Conservation (phyloP, 1,284 basidiomycete species). For the Malassezia restricta region DNA sequence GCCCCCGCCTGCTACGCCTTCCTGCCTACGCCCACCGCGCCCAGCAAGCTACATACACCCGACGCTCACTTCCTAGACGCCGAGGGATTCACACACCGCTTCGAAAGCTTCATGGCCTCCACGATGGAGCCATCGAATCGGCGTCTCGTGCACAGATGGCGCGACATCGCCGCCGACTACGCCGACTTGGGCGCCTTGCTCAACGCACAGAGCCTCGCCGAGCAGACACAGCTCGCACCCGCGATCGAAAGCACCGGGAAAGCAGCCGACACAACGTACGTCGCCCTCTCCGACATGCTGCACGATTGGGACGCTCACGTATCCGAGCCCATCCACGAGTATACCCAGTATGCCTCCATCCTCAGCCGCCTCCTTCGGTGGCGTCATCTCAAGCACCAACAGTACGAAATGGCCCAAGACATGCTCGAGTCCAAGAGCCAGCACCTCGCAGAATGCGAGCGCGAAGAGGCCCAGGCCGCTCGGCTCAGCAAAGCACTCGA, state of each 20-base stretch:
- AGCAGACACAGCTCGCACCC: constrained; percentile 58
- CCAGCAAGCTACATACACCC: constrained; percentile 24
- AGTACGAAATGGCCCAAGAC: constrained; percentile 93
- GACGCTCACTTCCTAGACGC: constrained; percentile 72
- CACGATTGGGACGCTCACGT: constrained; percentile 61
- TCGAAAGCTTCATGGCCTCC: constrained; percentile 75
- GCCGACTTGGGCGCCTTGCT: constrained; percentile 86
- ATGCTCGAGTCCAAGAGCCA: constrained; percentile 73
- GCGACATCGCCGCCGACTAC: constrained; percentile 77
- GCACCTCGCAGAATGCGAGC: constrained; percentile 77
- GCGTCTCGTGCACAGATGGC: constrained; percentile 81
- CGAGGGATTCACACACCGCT: constrained; percentile 91
- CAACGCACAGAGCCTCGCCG: constrained; percentile 88
- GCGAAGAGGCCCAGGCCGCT: constrained; percentile 76
- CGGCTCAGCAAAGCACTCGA: constrained; percentile 74
- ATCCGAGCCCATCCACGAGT: constrained; percentile 90
- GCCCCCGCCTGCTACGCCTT: constrained; percentile 65
- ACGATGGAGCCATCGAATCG: constrained; percentile 94
- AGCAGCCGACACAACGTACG: constrained; percentile 83
- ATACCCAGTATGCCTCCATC: constrained; percentile 82
- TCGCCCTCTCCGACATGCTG: constrained; percentile 62
- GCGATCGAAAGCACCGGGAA: constrained; percentile 87
- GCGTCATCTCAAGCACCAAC: constrained; percentile 94
- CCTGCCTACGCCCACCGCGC: constrained; percentile 67
- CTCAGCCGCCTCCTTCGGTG: constrained; percentile 88